phyloP scores from a whole-genome alignment of 139 green algal genomes.

The Closterium sp. region DNA sequence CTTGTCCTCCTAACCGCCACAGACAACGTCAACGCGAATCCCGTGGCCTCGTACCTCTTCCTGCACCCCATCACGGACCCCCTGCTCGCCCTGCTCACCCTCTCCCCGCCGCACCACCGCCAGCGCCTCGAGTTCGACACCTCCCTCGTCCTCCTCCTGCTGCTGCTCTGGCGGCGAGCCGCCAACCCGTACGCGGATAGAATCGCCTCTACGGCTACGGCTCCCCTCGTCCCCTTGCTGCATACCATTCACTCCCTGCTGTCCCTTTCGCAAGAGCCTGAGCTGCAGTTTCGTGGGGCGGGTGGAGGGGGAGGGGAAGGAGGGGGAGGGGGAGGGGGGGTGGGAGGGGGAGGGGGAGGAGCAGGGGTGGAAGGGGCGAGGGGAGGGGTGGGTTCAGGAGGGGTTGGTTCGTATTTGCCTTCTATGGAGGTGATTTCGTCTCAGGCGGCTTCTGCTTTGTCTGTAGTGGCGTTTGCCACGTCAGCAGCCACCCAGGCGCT shows the following conservation, averaged over 20 bases:
- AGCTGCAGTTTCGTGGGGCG: neutral
- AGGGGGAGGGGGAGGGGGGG: neutral
- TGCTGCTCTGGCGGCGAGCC: conserved; percentile 36
- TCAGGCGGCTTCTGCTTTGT: neutral
- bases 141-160: conserved; percentile 31
- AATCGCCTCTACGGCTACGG: neutral
- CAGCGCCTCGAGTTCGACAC: conserved; percentile 39
- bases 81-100: conserved; percentile 32
- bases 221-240: conserved; percentile 28
- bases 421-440: neutral
- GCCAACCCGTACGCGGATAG: conserved; percentile 32
- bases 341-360: neutral
- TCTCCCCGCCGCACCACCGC: conserved; percentile 19
- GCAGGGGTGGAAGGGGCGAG: neutral
- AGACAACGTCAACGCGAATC: conserved; percentile 49
- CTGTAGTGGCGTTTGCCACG: neutral
- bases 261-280: conserved; percentile 9
- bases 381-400: neutral
- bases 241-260: conserved; percentile 22
- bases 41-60: conserved; percentile 37
- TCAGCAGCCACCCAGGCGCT: neutral
- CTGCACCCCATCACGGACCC: conserved; percentile 28
- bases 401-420: neutral
- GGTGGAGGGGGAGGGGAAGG: neutral
- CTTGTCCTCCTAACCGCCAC: conserved; percentile 42